Percentiles rank a stretch among this genome's conserved stretches.
phyloP scores from a whole-genome alignment of 176 grass and related monocot species.

The Neostapfia colusana region DNA sequence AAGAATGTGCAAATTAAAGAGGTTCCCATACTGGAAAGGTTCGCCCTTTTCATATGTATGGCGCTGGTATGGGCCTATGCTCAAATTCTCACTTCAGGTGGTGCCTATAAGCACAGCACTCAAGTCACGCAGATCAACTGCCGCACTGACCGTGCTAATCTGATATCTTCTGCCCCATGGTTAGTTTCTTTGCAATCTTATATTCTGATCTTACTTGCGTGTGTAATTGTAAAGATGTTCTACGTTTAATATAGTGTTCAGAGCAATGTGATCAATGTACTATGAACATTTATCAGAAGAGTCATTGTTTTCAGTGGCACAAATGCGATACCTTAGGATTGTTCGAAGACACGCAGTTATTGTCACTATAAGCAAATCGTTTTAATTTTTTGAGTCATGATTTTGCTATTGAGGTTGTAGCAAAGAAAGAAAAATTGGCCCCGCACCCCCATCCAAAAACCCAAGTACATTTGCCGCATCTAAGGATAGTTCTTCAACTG shows the following conservation, averaged over 20 bases:
- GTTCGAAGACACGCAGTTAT: background rate
- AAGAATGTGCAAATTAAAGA: slow-evolving; percentile 73
- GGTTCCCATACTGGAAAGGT: slow-evolving; percentile 77
- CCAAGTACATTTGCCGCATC: background rate
- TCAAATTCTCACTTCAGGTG: slow-evolving; percentile 76
- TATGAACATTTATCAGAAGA: background rate
- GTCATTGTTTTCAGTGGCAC: background rate
- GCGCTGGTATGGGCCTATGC: slow-evolving; percentile 75
- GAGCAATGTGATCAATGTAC: background rate
- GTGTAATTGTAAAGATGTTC: background rate
- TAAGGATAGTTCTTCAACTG: slow-evolving; percentile 2
- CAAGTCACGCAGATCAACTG: slow-evolving; percentile 72
- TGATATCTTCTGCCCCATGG: slow-evolving; percentile 91
- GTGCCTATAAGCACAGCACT: slow-evolving; percentile 72
- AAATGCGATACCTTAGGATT: background rate
- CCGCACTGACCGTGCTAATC: slow-evolving; percentile 75
- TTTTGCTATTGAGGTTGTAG: background rate
- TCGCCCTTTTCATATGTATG: slow-evolving; percentile 82
- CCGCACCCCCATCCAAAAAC: background rate
- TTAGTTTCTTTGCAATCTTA: slow-evolving; percentile 27
- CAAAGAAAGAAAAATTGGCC: background rate
- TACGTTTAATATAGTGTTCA: background rate
- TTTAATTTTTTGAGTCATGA: background rate
- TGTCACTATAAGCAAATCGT: background rate
- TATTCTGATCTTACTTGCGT: background rate